These are phyloP conservation scores for Saccharomycopsis vini DNA, from an alignment of 805 yeast genomes.

Conservation along the genomic window DNA sequence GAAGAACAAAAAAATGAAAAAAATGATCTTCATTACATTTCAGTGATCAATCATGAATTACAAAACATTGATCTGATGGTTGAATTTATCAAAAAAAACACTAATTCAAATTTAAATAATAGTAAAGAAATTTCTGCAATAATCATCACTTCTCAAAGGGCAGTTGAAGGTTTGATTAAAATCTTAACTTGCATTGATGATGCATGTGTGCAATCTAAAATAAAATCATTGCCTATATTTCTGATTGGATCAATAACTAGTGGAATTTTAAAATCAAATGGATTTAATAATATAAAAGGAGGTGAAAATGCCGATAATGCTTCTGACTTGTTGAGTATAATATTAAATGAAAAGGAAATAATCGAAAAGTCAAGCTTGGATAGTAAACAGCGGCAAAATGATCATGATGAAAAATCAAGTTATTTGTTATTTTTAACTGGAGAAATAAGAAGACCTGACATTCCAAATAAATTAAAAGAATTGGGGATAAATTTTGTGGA, in stretches of 20 bases:
- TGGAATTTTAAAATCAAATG: slow-evolving; percentile 44
- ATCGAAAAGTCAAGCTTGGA: not conserved
- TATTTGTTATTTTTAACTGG: slow-evolving; percentile 74
- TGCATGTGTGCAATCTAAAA: slow-evolving; percentile 20
- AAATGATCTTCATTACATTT: slow-evolving; percentile 57
- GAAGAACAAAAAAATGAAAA: too few relatives aligned
- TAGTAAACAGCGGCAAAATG: not conserved
- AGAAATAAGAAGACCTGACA: slow-evolving; percentile 68
- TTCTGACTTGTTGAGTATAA: slow-evolving; percentile 41
- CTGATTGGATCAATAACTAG: slow-evolving; percentile 92
- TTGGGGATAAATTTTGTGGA: slow-evolving; percentile 44
- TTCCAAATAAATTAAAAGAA: slow-evolving; percentile 50
- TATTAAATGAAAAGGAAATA: slow-evolving; percentile 10
- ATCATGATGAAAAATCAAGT: slow-evolving; percentile 21
- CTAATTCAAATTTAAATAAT: too few relatives aligned
- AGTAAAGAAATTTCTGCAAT: slow-evolving; percentile 39
- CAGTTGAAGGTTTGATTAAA: slow-evolving; percentile 47
- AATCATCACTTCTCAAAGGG: slow-evolving; percentile 84
- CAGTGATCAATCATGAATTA: slow-evolving; percentile 51
- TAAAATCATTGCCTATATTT: slow-evolving; percentile 43
- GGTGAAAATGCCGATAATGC: slow-evolving; percentile 66
- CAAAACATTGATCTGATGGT: not conserved
- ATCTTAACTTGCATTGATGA: too few relatives aligned
- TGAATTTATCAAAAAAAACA: not conserved
- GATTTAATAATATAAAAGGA: slow-evolving; percentile 26